These are phyloP conservation scores for Candolleomyces eurysporus DNA, from an alignment of 768 basidiomycete species.

Conservation along the genomic window DNA sequence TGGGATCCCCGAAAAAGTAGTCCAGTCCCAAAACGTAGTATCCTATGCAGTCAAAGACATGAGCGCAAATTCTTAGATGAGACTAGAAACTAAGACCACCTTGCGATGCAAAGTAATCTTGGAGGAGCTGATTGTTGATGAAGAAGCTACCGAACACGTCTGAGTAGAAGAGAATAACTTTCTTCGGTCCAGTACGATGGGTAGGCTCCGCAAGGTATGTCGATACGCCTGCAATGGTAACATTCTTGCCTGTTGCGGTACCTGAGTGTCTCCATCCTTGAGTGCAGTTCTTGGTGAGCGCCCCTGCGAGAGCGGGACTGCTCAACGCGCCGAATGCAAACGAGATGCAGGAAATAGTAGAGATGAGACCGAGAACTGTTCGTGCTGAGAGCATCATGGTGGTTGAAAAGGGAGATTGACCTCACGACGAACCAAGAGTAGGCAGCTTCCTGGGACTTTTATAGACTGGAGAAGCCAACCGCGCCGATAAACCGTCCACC, in stretches of 20 bases:
- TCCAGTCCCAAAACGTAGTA: slow-evolving; percentile 59
- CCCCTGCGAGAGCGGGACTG: slow-evolving; percentile 34
- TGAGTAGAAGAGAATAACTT: slow-evolving; percentile 54
- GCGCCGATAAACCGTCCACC: too few relatives aligned
- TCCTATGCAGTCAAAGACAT: slow-evolving; percentile 30
- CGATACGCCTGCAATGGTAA: slow-evolving; percentile 39
- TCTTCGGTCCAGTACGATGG: slow-evolving; percentile 21
- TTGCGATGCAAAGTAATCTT: slow-evolving; percentile 61
- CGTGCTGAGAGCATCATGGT: too few relatives aligned
- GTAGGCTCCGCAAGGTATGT: slow-evolving; percentile 55
- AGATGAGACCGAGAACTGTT: not conserved
- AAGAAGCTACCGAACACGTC: slow-evolving; percentile 62
- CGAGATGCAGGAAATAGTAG: not conserved
- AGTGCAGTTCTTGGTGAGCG: slow-evolving; percentile 51
- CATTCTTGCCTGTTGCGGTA: slow-evolving; percentile 39
- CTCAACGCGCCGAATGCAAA: not conserved
- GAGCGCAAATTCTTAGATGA: not conserved
- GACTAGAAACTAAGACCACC: slow-evolving; percentile 32
- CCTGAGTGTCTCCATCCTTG: slow-evolving; percentile 51
- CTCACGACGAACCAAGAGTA: too few relatives aligned
- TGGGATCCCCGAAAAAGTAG: slow-evolving; percentile 60
- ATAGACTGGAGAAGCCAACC: too few relatives aligned
- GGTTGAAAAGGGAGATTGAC: too few relatives aligned
- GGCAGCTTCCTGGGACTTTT: too few relatives aligned
- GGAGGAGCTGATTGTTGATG: slow-evolving; percentile 55